Conservation (phyloP, 495 filamentous ascomycete genomes). For the Aspergillus leporis region DNA sequence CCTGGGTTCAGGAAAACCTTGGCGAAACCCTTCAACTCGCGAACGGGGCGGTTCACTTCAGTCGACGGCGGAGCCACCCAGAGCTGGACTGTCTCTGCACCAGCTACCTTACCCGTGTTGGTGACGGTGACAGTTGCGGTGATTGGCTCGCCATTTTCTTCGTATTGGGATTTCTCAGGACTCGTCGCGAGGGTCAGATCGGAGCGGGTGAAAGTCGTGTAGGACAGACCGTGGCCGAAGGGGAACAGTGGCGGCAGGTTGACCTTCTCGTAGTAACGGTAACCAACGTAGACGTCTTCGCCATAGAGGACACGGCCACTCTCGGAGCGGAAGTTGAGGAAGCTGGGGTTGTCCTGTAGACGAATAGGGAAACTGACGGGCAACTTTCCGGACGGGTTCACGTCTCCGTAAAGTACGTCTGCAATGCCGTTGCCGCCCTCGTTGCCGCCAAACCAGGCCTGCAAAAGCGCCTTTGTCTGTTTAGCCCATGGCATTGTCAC, state of each 20-base stretch:
- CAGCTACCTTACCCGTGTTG: constrained; percentile 64
- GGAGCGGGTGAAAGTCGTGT: constrained; percentile 73
- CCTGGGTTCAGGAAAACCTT: constrained; percentile 72
- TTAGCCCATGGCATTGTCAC: constrained; percentile 83
- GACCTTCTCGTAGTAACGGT: constrained; percentile 78
- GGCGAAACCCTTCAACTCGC: constrained; percentile 77
- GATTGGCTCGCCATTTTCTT: constrained; percentile 48
- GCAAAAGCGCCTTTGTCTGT: constrained; percentile 65
- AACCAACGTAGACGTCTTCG: constrained; percentile 80
- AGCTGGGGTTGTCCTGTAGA: constrained; percentile 73
- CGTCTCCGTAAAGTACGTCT: constrained; percentile 54
- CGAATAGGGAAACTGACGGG: constrained; percentile 64
- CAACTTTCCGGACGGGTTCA: constrained; percentile 59
- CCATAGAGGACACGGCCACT: constrained; percentile 74
- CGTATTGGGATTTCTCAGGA: constrained; percentile 30
- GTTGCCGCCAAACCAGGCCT: constrained; percentile 72
- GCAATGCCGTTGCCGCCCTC: constrained; percentile 67
- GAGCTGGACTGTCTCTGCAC: constrained; percentile 78
- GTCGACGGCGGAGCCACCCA: constrained; percentile 63
- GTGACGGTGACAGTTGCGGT: constrained; percentile 63
- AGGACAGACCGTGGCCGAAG: constrained; percentile 83
- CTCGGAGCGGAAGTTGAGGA: constrained; percentile 77
- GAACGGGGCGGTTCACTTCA: constrained; percentile 64
- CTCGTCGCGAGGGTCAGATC: constrained; percentile 50
- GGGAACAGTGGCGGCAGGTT: constrained; percentile 66